A percentile compares a stretch with the other conserved stretches of the same genome.
These are phyloP conservation scores for Rhizoclosmatium sp. DNA, from an alignment of 192 early-diverging fungal genomes.

Conservation along the genomic window DNA sequence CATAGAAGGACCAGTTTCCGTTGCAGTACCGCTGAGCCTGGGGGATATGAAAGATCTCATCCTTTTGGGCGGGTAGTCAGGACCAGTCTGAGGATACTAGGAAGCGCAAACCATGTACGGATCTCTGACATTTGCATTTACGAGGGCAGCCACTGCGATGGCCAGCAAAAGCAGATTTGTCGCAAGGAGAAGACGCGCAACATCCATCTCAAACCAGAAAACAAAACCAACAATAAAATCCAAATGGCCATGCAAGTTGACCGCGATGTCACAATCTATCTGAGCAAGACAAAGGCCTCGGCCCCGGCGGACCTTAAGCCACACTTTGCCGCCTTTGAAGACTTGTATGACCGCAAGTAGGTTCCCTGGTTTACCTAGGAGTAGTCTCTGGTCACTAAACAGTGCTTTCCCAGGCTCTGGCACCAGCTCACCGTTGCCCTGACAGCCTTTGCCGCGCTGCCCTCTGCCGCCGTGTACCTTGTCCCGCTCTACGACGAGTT, in stretches of 20 bases:
- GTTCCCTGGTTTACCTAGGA: conserved; percentile 28
- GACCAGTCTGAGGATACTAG: too few relatives aligned
- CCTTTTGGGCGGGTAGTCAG: conserved; percentile 51
- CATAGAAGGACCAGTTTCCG: conserved; percentile 76
- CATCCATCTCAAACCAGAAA: background rate
- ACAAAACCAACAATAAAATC: conserved; percentile 21
- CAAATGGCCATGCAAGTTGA: conserved; percentile 43
- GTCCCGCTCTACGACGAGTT: conserved; percentile 89
- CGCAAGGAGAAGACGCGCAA: background rate
- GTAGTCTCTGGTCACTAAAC: background rate
- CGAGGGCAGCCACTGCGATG: background rate
- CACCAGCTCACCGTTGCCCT: conserved; percentile 92
- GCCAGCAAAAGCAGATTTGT: background rate
- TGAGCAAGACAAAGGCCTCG: conserved; percentile 70
- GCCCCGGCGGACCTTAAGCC: conserved; percentile 76
- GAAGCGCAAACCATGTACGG: conserved; percentile 21
- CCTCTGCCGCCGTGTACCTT: conserved; percentile 78
- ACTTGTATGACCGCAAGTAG: conserved; percentile 95
- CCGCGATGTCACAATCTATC: conserved; percentile 70
- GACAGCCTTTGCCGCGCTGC: conserved; percentile 79
- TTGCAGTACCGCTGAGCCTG: conserved; percentile 89
- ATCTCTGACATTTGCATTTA: background rate
- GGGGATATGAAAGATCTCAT: conserved; percentile 93
- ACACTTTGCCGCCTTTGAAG: conserved; percentile 86
- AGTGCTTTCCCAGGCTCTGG: conserved; percentile 78